These are phyloP conservation scores for Xerocomus brunneocitrinus DNA, from an alignment of 768 basidiomycete species.

Conservation along the genomic window DNA sequence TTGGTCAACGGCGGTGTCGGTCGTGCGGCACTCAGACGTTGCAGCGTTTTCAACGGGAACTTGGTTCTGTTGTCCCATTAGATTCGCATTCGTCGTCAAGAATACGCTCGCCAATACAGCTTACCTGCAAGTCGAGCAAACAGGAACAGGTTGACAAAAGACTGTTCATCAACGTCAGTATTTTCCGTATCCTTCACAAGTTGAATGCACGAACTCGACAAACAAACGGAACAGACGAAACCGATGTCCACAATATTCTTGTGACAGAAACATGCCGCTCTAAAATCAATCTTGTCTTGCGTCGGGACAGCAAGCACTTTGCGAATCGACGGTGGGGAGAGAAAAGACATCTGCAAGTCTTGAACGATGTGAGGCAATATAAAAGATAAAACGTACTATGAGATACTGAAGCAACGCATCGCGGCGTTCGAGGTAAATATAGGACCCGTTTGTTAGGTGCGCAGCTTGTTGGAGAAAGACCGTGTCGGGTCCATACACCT, in stretches of 20 bases:
- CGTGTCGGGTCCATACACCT: slow-evolving; percentile 82
- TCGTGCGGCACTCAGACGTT: slow-evolving; percentile 66
- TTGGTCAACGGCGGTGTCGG: slow-evolving; percentile 34
- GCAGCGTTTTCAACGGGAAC: slow-evolving; percentile 90
- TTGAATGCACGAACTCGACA: slow-evolving; percentile 68
- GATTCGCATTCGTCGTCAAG: background rate
- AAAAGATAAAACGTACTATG: slow-evolving; percentile 44
- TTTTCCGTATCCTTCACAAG: background rate
- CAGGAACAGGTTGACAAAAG: slow-evolving; percentile 90
- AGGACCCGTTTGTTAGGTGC: slow-evolving; percentile 91
- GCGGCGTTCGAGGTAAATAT: slow-evolving; percentile 76
- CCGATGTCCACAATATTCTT: slow-evolving; percentile 95
- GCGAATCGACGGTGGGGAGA: slow-evolving; percentile 66
- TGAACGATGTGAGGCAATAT: slow-evolving; percentile 4
- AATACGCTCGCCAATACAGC: slow-evolving; percentile 25
- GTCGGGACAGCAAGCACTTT: slow-evolving; percentile 79
- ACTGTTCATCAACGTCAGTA: slow-evolving; percentile 44
- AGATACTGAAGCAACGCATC: slow-evolving; percentile 92
- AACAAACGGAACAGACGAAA: slow-evolving; percentile 97
- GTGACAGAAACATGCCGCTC: slow-evolving; percentile 98
- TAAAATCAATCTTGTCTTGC: slow-evolving; percentile 93
- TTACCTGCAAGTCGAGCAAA: slow-evolving; percentile 91
- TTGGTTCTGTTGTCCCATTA: slow-evolving; percentile 59
- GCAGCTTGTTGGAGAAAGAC: slow-evolving; percentile 98
- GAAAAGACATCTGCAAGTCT: slow-evolving; percentile 73